A percentile compares a stretch with the other conserved stretches of the same genome.
These are phyloP conservation scores for Steccherinum ochraceum DNA, from an alignment of 768 basidiomycete species.

Conservation along the genomic window DNA sequence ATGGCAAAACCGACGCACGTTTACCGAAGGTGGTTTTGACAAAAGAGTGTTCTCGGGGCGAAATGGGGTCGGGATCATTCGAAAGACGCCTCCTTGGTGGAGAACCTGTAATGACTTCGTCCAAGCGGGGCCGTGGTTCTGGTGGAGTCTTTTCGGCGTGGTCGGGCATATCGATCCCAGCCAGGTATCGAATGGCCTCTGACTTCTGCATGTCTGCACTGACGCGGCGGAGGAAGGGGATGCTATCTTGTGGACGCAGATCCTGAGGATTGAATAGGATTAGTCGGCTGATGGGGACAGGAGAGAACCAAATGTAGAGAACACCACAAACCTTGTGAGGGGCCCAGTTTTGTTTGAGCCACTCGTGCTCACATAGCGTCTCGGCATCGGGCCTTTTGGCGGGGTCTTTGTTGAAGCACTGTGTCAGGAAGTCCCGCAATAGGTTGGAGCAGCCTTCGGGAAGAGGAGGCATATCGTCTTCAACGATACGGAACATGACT, in stretches of 20 bases:
- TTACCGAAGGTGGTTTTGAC: constrained; percentile 92
- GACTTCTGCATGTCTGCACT: constrained; percentile 79
- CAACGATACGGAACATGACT: constrained; percentile 99
- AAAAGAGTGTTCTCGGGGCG: constrained; percentile 72
- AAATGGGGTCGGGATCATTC: constrained; percentile 40
- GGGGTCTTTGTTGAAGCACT: constrained; percentile 91
- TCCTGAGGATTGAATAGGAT: constrained; percentile 36
- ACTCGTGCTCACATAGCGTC: constrained; percentile 81
- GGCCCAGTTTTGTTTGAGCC: constrained; percentile 80
- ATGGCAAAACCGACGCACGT: constrained; percentile 45
- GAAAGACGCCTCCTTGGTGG: constrained; percentile 16
- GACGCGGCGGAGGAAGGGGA: constrained; percentile 90
- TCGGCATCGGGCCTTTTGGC: constrained; percentile 77
- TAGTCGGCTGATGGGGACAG: neutral
- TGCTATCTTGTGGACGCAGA: constrained; percentile 87
- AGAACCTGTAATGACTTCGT: constrained; percentile 33
- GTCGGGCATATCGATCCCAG: constrained; percentile 38
- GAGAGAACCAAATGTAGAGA: constrained; percentile 1
- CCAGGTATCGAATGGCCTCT: constrained; percentile 50
- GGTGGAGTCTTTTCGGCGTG: constrained; percentile 37
- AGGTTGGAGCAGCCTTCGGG: constrained; percentile 75
- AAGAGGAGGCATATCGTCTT: constrained; percentile 83
- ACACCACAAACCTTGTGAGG: constrained; percentile 57
- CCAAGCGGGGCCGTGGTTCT: constrained; percentile 28
- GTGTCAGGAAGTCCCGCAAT: constrained; percentile 72